A percentile compares a stretch with the other conserved stretches of the same genome.
These are phyloP conservation scores for Chlorella sorokiniana DNA, from an alignment of 139 green algal genomes.

Conservation along the genomic window DNA sequence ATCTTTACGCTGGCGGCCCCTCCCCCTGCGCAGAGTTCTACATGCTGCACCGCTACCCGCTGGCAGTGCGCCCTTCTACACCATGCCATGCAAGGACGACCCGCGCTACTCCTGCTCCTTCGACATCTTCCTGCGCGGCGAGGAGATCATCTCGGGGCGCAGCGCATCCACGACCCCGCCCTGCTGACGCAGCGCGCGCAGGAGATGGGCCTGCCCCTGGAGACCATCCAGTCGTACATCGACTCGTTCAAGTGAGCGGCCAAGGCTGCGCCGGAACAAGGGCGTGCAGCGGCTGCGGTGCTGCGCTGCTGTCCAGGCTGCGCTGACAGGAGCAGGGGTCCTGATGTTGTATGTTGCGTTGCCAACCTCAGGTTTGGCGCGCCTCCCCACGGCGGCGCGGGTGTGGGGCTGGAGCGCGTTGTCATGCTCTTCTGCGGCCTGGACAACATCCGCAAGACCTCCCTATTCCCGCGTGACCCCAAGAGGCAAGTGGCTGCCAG, in stretches of 20 bases:
- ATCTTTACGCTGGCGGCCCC: neutral
- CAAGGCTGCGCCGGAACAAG: neutral
- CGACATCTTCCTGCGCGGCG: conserved; percentile 98
- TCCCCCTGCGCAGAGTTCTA: conserved; percentile 88
- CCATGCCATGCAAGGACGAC: conserved; percentile 94
- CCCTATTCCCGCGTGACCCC: conserved; percentile 90
- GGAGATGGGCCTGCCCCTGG: conserved; percentile 74
- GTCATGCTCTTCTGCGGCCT: conserved; percentile 98
- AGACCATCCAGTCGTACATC: conserved; percentile 92
- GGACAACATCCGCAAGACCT: conserved; percentile 98
- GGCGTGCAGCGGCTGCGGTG: neutral
- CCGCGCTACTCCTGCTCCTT: conserved; percentile 92
- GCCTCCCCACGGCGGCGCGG: conserved; percentile 88
- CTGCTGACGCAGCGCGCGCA: conserved; percentile 81
- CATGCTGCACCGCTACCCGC: conserved; percentile 87
- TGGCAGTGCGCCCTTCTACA: conserved; percentile 94
- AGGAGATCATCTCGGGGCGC: conserved; percentile 99
- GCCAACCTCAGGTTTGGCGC: conserved; percentile 85
- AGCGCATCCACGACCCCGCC: conserved; percentile 90
- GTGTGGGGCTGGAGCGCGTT: conserved; percentile 97
- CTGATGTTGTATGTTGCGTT: neutral
- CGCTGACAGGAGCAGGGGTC: neutral
- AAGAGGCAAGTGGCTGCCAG: too few relatives aligned
- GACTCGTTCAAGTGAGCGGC: conserved; percentile 84
- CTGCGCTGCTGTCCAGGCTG: neutral